phyloP scores from a whole-genome alignment of 495 filamentous ascomycete species.

The Pyronema omphalodes region DNA sequence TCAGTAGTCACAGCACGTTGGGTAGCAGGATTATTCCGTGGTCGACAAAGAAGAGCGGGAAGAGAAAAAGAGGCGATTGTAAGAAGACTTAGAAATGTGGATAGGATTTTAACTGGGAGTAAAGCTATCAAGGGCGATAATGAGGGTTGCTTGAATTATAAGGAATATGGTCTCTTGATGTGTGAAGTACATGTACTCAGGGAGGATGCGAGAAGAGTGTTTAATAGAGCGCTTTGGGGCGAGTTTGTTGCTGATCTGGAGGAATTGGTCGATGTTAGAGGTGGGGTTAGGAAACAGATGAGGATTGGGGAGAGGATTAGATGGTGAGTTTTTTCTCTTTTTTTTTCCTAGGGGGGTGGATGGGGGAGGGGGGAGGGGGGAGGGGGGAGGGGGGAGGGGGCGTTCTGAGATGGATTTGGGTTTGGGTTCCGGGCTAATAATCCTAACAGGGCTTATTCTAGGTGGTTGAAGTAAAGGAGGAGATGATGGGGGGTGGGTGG shows the following conservation, averaged over 20 bases:
- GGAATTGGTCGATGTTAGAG: conserved; percentile 60
- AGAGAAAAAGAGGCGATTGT: conserved; percentile 45
- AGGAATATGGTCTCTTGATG: conserved; percentile 73
- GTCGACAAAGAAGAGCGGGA: conserved; percentile 38
- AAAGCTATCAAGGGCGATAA: conserved; percentile 41
- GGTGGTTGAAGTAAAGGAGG: no score
- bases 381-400: no score
- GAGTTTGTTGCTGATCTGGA: conserved; percentile 74
- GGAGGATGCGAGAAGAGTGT: conserved; percentile 38
- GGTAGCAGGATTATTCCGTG: conserved; percentile 45
- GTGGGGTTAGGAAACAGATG: conserved; percentile 51
- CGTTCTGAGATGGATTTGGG: no score
- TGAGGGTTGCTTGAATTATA: conserved; percentile 57
- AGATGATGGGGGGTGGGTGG: no score
- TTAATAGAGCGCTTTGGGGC: conserved; percentile 51
- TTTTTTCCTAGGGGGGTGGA: not conserved
- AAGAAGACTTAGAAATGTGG: conserved; percentile 62
- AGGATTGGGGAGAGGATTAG: conserved; percentile 61
- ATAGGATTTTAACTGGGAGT: conserved; percentile 48
- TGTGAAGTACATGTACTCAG: conserved; percentile 73
- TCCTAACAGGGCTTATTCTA: no score
- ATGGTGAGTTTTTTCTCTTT: conserved; percentile 36
- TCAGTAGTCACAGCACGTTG: conserved; percentile 58
- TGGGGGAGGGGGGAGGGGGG: no score
- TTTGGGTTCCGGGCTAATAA: no score